phyloP scores from a whole-genome alignment of 1,284 basidiomycete genomes.

The Spongiforma sp. region DNA sequence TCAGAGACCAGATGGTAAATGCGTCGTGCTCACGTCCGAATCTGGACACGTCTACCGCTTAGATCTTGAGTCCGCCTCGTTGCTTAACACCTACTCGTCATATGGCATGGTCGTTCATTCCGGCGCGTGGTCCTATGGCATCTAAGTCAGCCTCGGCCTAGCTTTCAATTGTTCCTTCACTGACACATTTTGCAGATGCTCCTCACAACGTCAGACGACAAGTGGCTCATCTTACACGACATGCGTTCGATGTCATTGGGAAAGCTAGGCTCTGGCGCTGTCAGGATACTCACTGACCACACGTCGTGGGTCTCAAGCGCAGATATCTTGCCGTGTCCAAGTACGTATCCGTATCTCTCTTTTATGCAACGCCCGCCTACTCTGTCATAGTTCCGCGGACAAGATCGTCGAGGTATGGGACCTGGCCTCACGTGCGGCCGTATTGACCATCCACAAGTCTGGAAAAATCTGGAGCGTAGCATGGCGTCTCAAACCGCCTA shows the following conservation, averaged over 20 bases:
- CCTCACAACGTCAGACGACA: slow-evolving; percentile 87
- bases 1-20: slow-evolving; percentile 85
- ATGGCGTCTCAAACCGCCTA: slow-evolving; percentile 72
- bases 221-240: slow-evolving; percentile 85
- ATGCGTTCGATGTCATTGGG: slow-evolving; percentile 65
- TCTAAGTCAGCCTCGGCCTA: slow-evolving; percentile 46
- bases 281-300: slow-evolving; percentile 84
- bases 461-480: slow-evolving; percentile 87
- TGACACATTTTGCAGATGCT: slow-evolving; percentile 59
- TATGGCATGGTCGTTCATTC: slow-evolving; percentile 88
- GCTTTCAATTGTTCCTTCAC: slow-evolving; percentile 22
- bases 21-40: slow-evolving; percentile 80
- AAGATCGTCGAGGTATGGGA: slow-evolving; percentile 91
- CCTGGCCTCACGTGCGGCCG: slow-evolving; percentile 74
- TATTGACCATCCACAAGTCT: slow-evolving; percentile 77
- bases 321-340: slow-evolving; percentile 79
- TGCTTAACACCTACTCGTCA: slow-evolving; percentile 75
- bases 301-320: slow-evolving; percentile 85
- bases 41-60: slow-evolving; percentile 83
- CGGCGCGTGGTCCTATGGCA: slow-evolving; percentile 84
- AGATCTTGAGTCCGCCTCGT: slow-evolving; percentile 68
- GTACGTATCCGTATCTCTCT: slow-evolving; percentile 49
- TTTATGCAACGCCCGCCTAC: not conserved
- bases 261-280: slow-evolving; percentile 71
- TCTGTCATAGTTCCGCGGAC: slow-evolving; percentile 71